These are phyloP conservation scores for Amauroascus niger DNA, from an alignment of 2,329 filamentous ascomycete species.

Conservation along the genomic window DNA sequence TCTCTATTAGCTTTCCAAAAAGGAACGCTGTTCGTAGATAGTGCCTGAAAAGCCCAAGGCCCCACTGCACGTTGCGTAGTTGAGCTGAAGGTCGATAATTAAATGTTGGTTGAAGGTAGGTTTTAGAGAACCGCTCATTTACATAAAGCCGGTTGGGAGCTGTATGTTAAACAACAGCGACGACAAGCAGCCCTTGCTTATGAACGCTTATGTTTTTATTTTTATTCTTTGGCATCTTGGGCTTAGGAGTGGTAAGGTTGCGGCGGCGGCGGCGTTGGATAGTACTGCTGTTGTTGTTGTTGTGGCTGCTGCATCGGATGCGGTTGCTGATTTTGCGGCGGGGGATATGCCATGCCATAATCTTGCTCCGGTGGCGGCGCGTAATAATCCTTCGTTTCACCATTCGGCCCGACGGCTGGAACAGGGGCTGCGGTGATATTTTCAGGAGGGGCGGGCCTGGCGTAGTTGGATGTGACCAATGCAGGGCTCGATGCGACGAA, in stretches of 20 bases:
- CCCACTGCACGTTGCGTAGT: too few relatives aligned
- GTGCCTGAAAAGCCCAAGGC: too few relatives aligned
- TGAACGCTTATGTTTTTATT: not conserved
- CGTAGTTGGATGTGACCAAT: not conserved
- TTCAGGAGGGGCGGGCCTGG: not conserved
- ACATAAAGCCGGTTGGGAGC: too few relatives aligned
- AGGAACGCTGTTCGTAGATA: not conserved
- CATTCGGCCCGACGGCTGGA: not conserved
- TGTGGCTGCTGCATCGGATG: not conserved
- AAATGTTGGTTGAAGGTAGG: too few relatives aligned
- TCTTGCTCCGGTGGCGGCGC: not conserved
- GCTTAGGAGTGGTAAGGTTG: not conserved
- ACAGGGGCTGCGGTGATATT: not conserved
- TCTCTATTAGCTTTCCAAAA: too few relatives aligned
- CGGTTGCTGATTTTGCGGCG: not conserved
- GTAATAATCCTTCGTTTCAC: slow-evolving; percentile 4
- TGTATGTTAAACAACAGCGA: too few relatives aligned
- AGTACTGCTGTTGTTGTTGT: not conserved
- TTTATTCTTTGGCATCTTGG: not conserved
- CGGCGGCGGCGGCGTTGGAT: not conserved
- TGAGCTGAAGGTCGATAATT: too few relatives aligned
- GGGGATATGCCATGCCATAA: not conserved
- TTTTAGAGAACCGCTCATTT: too few relatives aligned
- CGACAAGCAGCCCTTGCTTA: too few relatives aligned
- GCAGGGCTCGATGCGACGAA: slow-evolving; percentile 3